Percentiles rank a stretch among this genome's conserved stretches.
Evolutionary conservation across 202 grass and related monocot genomes (phyloP).

Genomic region (Saccharum hybrid): DNA sequence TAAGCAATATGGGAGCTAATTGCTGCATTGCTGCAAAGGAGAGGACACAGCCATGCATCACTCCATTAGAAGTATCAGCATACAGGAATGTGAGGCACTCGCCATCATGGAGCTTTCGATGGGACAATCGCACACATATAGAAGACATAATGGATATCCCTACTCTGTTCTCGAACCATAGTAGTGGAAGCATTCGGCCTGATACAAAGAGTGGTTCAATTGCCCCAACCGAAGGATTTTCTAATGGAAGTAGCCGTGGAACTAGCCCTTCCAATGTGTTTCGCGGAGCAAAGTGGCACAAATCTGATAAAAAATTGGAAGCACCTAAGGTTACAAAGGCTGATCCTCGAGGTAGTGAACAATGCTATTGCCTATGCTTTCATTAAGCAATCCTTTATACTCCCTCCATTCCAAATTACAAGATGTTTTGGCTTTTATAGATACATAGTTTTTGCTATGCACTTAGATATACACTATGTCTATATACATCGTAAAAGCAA

Average conservation of each 20-base stretch:
- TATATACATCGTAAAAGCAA: no score
- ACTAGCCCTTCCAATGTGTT: conserved; percentile 59
- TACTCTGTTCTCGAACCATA: conserved; percentile 64
- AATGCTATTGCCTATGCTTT: conserved; percentile 18
- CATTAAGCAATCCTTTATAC: neutral
- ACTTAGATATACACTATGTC: no score
- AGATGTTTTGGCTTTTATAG: no score
- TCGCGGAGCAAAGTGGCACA: conserved; percentile 55
- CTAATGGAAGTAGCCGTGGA: conserved; percentile 59
- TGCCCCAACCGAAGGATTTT: conserved; percentile 62
- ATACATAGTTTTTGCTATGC: no score
- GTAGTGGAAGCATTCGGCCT: conserved; percentile 64
- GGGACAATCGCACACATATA: conserved; percentile 96
- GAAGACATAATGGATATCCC: conserved; percentile 86
- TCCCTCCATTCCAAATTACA: no score
- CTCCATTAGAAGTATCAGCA: conserved; percentile 68
- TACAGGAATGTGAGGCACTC: conserved; percentile 83
- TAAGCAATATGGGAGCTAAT: conserved; percentile 76
- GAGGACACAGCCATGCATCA: conserved; percentile 60
- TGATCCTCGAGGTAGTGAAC: conserved; percentile 52
- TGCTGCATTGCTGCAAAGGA: conserved; percentile 85
- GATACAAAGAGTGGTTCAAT: conserved; percentile 83
- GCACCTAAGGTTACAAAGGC: conserved; percentile 48
- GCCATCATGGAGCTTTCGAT: conserved; percentile 86
- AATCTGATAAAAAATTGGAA: conserved; percentile 55